Evolutionary conservation across 1,284 basidiomycete species (phyloP).

Genomic region (Ustilago curta): DNA sequence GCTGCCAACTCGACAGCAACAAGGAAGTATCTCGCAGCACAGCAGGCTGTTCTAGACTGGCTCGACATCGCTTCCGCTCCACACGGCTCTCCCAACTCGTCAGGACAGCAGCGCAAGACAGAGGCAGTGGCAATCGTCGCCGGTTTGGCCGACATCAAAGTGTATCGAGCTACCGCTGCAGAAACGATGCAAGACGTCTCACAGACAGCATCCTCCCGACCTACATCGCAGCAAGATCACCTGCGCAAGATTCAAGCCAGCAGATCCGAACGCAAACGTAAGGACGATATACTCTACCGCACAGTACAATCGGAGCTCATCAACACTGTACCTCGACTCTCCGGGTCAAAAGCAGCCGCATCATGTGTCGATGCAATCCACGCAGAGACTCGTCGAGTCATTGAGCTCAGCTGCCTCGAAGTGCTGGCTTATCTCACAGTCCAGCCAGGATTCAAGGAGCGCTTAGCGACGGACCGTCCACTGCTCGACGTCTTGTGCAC

Average conservation of each 20-base stretch:
- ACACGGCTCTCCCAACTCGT: neutral
- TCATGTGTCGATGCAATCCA: neutral
- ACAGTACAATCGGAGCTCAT: slow-evolving; percentile 18
- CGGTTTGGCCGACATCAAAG: slow-evolving; percentile 38
- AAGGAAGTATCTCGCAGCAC: slow-evolving; percentile 29
- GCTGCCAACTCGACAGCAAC: slow-evolving; percentile 35
- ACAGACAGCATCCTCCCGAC: slow-evolving; percentile 25
- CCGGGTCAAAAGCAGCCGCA: neutral
- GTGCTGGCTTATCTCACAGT: slow-evolving; percentile 58
- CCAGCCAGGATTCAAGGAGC: slow-evolving; percentile 37
- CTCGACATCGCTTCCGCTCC: slow-evolving; percentile 34
- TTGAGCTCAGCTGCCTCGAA: slow-evolving; percentile 53
- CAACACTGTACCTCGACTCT: neutral
- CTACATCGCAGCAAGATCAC: slow-evolving; percentile 28
- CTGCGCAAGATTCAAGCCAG: slow-evolving; percentile 23
- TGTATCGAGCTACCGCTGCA: slow-evolving; percentile 22
- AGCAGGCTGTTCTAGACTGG: slow-evolving; percentile 48
- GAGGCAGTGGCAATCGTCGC: slow-evolving; percentile 35
- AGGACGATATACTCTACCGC: slow-evolving; percentile 26
- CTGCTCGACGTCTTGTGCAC: slow-evolving; percentile 44
- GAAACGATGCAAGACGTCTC: slow-evolving; percentile 28
- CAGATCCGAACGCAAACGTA: slow-evolving; percentile 26
- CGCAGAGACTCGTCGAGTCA: slow-evolving; percentile 7
- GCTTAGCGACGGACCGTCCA: slow-evolving; percentile 17
- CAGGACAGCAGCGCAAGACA: slow-evolving; percentile 1